Percentiles rank a stretch among this genome's conserved stretches.
Conservation (phyloP, 1,284 basidiomycete species). For the Kwoniella shivajii region DNA sequence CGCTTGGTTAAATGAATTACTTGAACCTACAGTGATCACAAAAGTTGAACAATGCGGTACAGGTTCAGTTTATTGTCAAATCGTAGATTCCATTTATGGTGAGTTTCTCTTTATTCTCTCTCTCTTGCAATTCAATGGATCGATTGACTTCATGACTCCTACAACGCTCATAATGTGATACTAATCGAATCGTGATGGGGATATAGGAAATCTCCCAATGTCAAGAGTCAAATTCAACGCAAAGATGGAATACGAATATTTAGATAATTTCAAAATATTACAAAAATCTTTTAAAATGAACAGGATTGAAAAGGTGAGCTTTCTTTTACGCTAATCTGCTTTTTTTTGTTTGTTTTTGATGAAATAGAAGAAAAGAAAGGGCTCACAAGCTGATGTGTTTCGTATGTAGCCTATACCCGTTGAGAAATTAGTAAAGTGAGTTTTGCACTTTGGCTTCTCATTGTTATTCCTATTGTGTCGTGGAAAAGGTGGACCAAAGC, state of each 20-base stretch:
- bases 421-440: constrained; percentile 78
- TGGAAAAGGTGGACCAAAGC: too few species aligned
- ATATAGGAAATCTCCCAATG: constrained; percentile 85
- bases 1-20: constrained; percentile 90
- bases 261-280: constrained; percentile 93
- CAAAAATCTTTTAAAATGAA: constrained; percentile 85
- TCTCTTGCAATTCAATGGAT: too few species aligned
- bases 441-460: not conserved
- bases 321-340: not conserved
- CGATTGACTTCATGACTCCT: not conserved
- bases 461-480: not conserved
- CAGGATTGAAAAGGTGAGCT: constrained; percentile 85
- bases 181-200: not conserved
- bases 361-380: not conserved
- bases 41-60: constrained; percentile 94
- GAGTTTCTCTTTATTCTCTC: not conserved
- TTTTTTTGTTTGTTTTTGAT: not conserved
- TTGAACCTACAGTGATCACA: constrained; percentile 74
- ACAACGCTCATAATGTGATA: not conserved
- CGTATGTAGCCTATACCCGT: constrained; percentile 80
- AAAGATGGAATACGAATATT: constrained; percentile 92
- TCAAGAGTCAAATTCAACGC: constrained; percentile 86
- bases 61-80: constrained; percentile 85
- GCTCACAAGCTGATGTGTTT: not conserved
- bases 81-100: constrained; percentile 33